These are phyloP conservation scores for Backusella macrospora DNA, from an alignment of 192 early-diverging fungal species.

Conservation along the genomic window DNA sequence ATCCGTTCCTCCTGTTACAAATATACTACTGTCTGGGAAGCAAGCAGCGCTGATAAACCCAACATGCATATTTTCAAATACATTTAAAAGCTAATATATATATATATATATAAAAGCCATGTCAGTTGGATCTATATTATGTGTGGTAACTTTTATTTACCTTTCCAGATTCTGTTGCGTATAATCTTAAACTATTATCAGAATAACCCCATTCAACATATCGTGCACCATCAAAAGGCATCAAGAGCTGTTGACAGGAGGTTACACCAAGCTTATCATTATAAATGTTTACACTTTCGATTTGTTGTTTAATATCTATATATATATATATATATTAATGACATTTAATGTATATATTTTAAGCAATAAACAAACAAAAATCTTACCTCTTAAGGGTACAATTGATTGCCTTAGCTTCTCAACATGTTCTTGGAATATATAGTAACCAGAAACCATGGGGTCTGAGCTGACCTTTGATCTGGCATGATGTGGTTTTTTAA, in stretches of 20 bases:
- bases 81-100: slow-evolving; percentile 52
- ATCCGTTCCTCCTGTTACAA: slow-evolving; percentile 63
- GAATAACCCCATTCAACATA: slow-evolving; percentile 70
- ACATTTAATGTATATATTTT: not conserved
- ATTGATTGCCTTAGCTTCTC: slow-evolving; percentile 59
- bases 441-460: slow-evolving; percentile 44
- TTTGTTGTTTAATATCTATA: slow-evolving; percentile 53
- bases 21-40: slow-evolving; percentile 62
- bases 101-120: not conserved
- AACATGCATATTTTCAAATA: slow-evolving; percentile 65
- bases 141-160: slow-evolving; percentile 21
- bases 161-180: slow-evolving; percentile 53
- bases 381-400: slow-evolving; percentile 52
- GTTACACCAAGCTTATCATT: slow-evolving; percentile 46
- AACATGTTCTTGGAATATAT: slow-evolving; percentile 48
- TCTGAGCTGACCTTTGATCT: slow-evolving; percentile 46
- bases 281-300: slow-evolving; percentile 53
- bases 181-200: slow-evolving; percentile 61
- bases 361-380: not conserved
- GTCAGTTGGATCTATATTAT: not conserved
- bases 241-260: slow-evolving; percentile 45
- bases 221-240: slow-evolving; percentile 46
- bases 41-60: slow-evolving; percentile 59
- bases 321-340: slow-evolving; percentile 44
- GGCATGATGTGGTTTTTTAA: slow-evolving; percentile 81